Conservation (phyloP, 345 rosid species). For the Linum tenue region DNA sequence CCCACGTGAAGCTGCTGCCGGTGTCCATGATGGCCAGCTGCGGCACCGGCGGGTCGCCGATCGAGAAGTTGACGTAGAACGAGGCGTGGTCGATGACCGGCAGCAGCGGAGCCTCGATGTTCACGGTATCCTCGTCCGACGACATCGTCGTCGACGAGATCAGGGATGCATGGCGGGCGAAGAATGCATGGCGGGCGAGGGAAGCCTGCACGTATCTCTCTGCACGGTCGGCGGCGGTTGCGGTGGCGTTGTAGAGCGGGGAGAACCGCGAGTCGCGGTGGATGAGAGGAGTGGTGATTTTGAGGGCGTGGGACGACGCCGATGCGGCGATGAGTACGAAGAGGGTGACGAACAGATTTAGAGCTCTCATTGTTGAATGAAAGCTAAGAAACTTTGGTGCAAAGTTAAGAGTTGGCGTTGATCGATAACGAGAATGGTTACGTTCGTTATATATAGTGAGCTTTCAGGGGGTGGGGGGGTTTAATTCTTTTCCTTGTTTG, state of each 20-base stretch:
- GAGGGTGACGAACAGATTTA: no score
- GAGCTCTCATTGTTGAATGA: no score
- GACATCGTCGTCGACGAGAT: neutral
- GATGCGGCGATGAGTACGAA: neutral
- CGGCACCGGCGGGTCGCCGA: neutral
- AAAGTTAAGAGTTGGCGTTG: no score
- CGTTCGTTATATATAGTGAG: no score
- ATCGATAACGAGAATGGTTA: no score
- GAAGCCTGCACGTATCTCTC: neutral
- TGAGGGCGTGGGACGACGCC: neutral
- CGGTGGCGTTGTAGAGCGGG: neutral
- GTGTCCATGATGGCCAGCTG: neutral
- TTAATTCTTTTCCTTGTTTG: no score
- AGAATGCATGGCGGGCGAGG: neutral
- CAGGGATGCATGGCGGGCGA: neutral
- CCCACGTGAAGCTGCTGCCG: neutral
- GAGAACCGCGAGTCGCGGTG: neutral
- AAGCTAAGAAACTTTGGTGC: no score
- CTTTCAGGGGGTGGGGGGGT: no score
- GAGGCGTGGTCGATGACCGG: neutral
- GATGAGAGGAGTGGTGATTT: neutral
- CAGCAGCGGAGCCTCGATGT: neutral
- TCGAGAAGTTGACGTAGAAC: neutral
- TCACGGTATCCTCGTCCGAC: neutral
- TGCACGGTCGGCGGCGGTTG: neutral